phyloP scores from a whole-genome alignment of 495 filamentous ascomycete species.

The Neurospora intermedia region DNA sequence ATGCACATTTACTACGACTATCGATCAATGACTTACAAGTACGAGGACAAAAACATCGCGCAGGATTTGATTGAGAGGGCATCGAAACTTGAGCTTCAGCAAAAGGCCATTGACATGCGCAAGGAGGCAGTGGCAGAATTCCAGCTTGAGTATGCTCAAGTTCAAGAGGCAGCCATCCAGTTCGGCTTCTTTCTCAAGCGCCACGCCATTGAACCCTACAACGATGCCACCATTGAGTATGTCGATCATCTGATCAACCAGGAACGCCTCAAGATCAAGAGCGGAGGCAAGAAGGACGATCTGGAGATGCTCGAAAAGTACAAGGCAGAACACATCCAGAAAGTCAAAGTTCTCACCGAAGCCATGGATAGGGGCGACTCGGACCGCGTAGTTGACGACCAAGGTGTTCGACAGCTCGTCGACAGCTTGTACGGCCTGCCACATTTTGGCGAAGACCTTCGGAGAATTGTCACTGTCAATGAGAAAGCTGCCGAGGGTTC shows the following conservation, averaged over 20 bases:
- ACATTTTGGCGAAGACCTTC: constrained; percentile 1
- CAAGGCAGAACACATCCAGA: not conserved
- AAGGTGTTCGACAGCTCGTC: not conserved
- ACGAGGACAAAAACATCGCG: not conserved
- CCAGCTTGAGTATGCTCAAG: constrained; percentile 18
- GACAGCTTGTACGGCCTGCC: not conserved
- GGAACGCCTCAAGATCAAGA: constrained; percentile 3
- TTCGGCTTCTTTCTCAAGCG: constrained; percentile 31
- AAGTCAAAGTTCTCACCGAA: not conserved
- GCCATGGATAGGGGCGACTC: constrained; percentile 1
- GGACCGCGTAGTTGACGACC: not conserved
- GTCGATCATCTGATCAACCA: constrained; percentile 24
- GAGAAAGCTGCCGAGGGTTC: constrained; percentile 1
- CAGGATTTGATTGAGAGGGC: not conserved
- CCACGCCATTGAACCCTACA: constrained; percentile 26
- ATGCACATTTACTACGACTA: constrained; percentile 7
- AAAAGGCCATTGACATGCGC: constrained; percentile 1
- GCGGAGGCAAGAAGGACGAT: not conserved
- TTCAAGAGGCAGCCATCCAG: constrained; percentile 26
- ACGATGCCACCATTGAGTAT: constrained; percentile 31
- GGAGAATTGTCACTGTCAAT: not conserved
- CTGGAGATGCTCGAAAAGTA: constrained; percentile 5
- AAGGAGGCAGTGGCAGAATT: constrained; percentile 15
- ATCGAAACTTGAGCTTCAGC: not conserved
- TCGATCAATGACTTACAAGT: not conserved